Base-by-base conservation (phyloP, 164 flowering plant species). In the Euptelea pleiosperma region DNA sequence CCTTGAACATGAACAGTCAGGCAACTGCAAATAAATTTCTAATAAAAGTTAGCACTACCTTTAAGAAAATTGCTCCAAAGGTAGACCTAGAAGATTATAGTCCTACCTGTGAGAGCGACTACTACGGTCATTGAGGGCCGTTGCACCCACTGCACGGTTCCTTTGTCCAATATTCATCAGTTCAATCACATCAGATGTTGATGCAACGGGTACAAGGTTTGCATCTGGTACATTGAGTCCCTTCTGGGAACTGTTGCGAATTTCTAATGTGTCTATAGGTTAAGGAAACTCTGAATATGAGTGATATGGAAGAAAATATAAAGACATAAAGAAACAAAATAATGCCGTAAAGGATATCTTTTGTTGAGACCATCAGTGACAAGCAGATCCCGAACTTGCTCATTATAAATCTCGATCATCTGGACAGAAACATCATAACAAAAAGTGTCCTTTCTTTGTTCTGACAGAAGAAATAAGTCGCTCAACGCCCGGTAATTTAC, bases 41-140 rank as follows among this genome's bases (percentile, higher is more conserved):
- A 46, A 34, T 6, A 24, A 40, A 40, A 39, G 19, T 65, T 46
- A 71, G 56, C 45, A 37, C 22, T 24, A 19, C 21, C n/a, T 10
- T 16, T 19, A 33, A 45, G 55, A 47, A 60, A 19, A 10, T 37
- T 29, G 11, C 24, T 14, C 30, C 26, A 31, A 47, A 28, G 14
- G 33, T 18, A 53, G 28, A 34, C 29, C 2, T 18, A 48, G n/a
- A 34, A 5, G 1, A 11, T 36, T n/a, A 46, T n/a, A 1, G 48
- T n/a, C 15, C 39, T 53, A 87, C 99, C 99, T 94, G 63, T 94
- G 99, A 52, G 99, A 94, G 41, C 99, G 99, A 73, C 99, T 94
- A 64, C 99, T 94, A 3, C 99, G 91, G 54, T 94, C 99, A 68
- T 94, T 94, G 33, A 94, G 77, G 25, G 99, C 97, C 31, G 99